Conservation (phyloP, 2,329 filamentous ascomycete species). For the Myriosclerotinia duriaeana region DNA sequence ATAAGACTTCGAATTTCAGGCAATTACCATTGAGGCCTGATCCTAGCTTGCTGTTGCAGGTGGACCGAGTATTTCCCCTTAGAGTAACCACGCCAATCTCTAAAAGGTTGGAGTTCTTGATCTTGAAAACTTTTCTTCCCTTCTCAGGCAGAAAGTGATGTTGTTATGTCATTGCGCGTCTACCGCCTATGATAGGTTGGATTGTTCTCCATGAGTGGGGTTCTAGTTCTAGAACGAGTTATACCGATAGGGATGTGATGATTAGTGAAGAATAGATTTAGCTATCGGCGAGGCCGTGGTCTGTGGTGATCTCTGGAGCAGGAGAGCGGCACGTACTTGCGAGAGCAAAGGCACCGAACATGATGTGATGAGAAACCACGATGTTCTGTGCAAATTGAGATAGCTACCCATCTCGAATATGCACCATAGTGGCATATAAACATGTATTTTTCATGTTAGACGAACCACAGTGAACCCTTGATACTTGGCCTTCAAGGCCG, state of each 20-base stretch:
- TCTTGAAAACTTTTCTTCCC: background rate
- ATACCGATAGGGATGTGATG: background rate
- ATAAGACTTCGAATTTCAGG: slow-evolving; percentile 19
- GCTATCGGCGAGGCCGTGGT: slow-evolving; percentile 6
- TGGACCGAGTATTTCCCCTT: background rate
- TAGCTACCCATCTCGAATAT: slow-evolving; percentile 14
- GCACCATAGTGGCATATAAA: slow-evolving; percentile 17
- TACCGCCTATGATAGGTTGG: background rate
- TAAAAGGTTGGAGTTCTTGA: background rate
- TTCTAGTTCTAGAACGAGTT: background rate
- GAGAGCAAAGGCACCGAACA: background rate
- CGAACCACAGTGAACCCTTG: background rate
- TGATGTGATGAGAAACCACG: background rate
- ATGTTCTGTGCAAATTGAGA: background rate
- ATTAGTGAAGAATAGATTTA: background rate
- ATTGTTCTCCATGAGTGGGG: background rate
- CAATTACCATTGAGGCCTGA: background rate
- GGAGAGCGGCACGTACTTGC: slow-evolving; percentile 14
- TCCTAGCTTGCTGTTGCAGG: background rate
- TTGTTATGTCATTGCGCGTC: slow-evolving; percentile 5
- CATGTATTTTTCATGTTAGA: background rate
- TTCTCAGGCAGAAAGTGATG: background rate
- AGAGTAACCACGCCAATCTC: background rate
- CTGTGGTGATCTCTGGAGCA: slow-evolving; percentile 4
- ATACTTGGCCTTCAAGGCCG: background rate